phyloP scores from a whole-genome alignment of 805 yeast genomes.

The Tetrapisispora phaffii region DNA sequence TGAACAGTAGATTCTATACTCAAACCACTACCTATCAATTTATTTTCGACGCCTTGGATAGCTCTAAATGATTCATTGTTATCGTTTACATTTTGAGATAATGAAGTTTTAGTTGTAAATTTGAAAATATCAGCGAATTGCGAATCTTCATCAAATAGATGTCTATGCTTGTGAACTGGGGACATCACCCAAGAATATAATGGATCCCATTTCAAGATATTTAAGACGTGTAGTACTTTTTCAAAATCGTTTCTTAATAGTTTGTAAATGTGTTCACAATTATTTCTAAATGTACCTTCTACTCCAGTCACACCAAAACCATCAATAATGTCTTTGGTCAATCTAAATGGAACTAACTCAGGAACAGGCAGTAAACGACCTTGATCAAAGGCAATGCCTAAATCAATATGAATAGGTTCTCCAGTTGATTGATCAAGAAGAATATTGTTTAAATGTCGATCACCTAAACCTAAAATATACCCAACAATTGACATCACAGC shows the following conservation, averaged over 20 bases:
- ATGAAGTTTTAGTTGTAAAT: constrained; percentile 1
- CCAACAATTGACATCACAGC: constrained; percentile 86
- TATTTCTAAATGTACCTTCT: constrained; percentile 62
- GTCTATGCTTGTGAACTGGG: constrained; percentile 49
- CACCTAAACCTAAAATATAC: constrained; percentile 83
- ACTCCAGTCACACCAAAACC: constrained; percentile 87
- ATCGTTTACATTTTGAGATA: not conserved
- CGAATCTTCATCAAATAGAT: constrained; percentile 19
- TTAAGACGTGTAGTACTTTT: constrained; percentile 69
- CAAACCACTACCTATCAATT: constrained; percentile 54
- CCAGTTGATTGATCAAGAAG: constrained; percentile 73
- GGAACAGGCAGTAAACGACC: constrained; percentile 80
- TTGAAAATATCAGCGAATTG: constrained; percentile 4
- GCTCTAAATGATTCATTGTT: constrained; percentile 72
- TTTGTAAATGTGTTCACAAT: constrained; percentile 63
- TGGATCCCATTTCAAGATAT: constrained; percentile 87
- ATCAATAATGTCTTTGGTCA: constrained; percentile 84
- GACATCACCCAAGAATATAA: constrained; percentile 85
- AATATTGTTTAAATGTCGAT: constrained; percentile 86
- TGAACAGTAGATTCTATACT: constrained; percentile 79
- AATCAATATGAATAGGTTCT: constrained; percentile 90
- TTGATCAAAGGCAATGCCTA: constrained; percentile 95
- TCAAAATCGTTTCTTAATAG: constrained; percentile 58
- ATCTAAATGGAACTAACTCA: constrained; percentile 85
- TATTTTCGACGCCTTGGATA: constrained; percentile 57